Base-by-base conservation (phyloP, 2,329 filamentous ascomycete genomes). In the Hymenoscyphus occultus region DNA sequence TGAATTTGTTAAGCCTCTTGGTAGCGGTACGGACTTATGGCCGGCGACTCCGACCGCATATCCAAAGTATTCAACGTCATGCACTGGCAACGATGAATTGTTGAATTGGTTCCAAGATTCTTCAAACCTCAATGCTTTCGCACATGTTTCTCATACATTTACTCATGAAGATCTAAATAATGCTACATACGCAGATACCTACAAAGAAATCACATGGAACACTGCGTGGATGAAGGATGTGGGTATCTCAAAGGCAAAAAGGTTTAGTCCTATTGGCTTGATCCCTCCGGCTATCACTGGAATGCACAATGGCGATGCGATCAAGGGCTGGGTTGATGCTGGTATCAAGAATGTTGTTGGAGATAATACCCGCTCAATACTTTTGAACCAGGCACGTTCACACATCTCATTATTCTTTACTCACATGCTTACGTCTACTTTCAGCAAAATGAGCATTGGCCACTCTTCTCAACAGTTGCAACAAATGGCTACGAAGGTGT, bases 251-350 rank as follows among this genome's bases (percentile, higher is more conserved):
- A 69, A 75, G 32, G 80, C 80, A 22, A 71, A 71, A 28, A 77
- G 78, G 60, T 87, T 80, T 74, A 85, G 83, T 31, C 67, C 76
- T 2, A 79, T 81, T 56, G 85, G 84, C 22, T 79, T 88, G 57
- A 85, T 88, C 66, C 86, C 86, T 2, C 86, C 86, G 1, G 85
- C 84, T 59, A 88, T 88, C 65, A 88, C 85, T 1, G 85, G 85
- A 59, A 73, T 88, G n/a, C 83, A 87, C 76, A 88, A 88, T 68
- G 85, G 83, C 22, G 85, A 88, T 73, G 85, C 80, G 9, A 80
- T 88, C 58, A 76, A 77, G 62, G 85, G 83, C 5, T 88, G 84
- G 83, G 77, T 78, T 68, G 82, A 85, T 56, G 84, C 84, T 64
- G 84, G 84, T n/a, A 83, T 88, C 68, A 78, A 74, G 28, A 82